Conservation (phyloP, 345 rosid genomes). For the Brassica rapa region DNA sequence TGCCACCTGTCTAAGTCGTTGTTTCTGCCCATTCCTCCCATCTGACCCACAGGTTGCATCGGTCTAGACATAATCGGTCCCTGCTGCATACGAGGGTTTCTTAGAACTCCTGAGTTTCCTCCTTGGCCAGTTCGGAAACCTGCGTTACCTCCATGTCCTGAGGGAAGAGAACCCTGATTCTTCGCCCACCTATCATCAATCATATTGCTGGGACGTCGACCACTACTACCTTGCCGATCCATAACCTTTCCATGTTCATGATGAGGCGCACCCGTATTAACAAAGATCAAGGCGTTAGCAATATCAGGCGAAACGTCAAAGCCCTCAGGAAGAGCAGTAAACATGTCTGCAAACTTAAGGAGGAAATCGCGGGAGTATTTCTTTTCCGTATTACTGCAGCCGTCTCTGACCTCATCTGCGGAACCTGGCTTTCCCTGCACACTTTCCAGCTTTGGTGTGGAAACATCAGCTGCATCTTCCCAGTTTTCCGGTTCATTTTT, state of each 20-base stretch:
- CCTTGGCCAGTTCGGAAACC: slow-evolving; percentile 76
- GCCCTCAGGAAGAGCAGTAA: slow-evolving; percentile 65
- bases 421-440: slow-evolving; percentile 36
- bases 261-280: slow-evolving; percentile 46
- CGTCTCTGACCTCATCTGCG: slow-evolving; percentile 44
- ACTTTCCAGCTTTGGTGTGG: slow-evolving; percentile 72
- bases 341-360: slow-evolving; percentile 69
- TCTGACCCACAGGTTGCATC: slow-evolving; percentile 64
- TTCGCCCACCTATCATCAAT: slow-evolving; percentile 74
- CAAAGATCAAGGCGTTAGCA: slow-evolving; percentile 46
- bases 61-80: slow-evolving; percentile 71
- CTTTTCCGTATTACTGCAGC: slow-evolving; percentile 49
- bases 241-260: slow-evolving; percentile 61
- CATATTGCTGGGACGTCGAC: slow-evolving; percentile 66
- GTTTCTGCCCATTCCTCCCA: slow-evolving; percentile 63
- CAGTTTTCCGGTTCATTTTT: slow-evolving; percentile 91
- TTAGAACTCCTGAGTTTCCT: slow-evolving; percentile 69
- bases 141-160: slow-evolving; percentile 55
- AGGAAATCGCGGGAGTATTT: slow-evolving; percentile 96
- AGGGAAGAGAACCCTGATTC: slow-evolving; percentile 46
- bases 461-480: slow-evolving; percentile 94
- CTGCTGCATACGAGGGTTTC: slow-evolving; percentile 75
- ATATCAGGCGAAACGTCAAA: slow-evolving; percentile 58
- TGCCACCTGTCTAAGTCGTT: slow-evolving; percentile 88
- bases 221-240: slow-evolving; percentile 63